These are phyloP conservation scores for Diplodia scrobiculata DNA, from an alignment of 2,329 filamentous ascomycete genomes.

Conservation along the genomic window DNA sequence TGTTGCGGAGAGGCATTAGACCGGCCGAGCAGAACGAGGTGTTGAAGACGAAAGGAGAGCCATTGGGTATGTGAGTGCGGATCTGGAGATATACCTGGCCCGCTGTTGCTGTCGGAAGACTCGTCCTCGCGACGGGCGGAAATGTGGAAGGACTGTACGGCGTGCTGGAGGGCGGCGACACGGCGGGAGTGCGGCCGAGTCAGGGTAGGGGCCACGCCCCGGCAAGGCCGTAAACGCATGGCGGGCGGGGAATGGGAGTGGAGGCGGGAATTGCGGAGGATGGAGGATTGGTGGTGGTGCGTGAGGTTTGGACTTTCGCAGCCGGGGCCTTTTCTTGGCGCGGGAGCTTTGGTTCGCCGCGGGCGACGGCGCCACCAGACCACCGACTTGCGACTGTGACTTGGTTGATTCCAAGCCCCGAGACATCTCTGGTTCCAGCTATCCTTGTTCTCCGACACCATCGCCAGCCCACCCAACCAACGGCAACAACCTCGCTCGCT, in stretches of 20 bases:
- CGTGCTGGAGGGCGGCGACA: constrained; percentile 1
- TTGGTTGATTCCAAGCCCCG: neutral
- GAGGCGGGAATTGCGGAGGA: neutral
- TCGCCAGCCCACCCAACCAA: neutral
- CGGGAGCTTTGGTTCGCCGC: constrained; percentile 6
- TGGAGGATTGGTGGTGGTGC: constrained; percentile 1
- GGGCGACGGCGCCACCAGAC: neutral
- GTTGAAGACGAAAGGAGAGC: neutral
- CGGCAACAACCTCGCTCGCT: neutral
- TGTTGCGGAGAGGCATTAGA: neutral
- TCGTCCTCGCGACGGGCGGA: constrained; percentile 20
- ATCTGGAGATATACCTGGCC: neutral
- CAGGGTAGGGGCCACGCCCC: constrained; percentile 10
- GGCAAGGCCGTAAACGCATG: constrained; percentile 25
- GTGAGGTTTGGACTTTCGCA: constrained; percentile 23
- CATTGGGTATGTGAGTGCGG: neutral
- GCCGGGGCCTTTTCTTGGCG: neutral
- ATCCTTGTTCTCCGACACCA: neutral
- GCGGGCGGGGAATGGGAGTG: neutral
- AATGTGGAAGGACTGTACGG: constrained; percentile 26
- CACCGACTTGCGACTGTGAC: neutral
- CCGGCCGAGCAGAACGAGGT: neutral
- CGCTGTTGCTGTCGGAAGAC: constrained; percentile 1
- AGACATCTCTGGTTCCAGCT: neutral
- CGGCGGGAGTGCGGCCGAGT: neutral